These are phyloP conservation scores for Fusarium siculi DNA, from an alignment of 2,329 filamentous ascomycete genomes.

Conservation along the genomic window DNA sequence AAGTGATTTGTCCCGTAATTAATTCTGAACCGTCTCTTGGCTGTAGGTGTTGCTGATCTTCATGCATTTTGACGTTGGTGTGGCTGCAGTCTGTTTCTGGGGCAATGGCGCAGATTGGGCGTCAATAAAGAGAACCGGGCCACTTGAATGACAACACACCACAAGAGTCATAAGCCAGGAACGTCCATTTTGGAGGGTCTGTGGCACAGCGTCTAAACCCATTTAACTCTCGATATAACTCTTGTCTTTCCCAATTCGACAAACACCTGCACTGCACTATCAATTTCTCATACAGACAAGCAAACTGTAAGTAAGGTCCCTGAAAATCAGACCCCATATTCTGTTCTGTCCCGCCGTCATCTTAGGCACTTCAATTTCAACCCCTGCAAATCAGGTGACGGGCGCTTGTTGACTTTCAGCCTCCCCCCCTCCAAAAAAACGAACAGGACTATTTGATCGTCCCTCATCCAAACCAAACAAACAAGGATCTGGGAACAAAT, in stretches of 20 bases:
- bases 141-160: conserved; percentile 39
- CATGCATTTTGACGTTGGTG: conserved; percentile 15
- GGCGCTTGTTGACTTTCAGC: conserved; percentile 42
- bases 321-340: conserved; percentile 14
- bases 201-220: conserved; percentile 17
- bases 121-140: conserved; percentile 40
- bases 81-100: conserved; percentile 42
- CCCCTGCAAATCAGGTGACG: conserved; percentile 45
- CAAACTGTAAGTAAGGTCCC: background rate
- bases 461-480: conserved; percentile 35
- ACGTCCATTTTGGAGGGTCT: background rate
- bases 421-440: conserved; percentile 39
- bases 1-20: background rate
- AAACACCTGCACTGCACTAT: conserved; percentile 1
- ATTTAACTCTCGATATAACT: conserved; percentile 15
- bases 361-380: conserved; percentile 15
- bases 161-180: conserved; percentile 5
- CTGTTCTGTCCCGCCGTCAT: conserved; percentile 9
- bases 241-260: conserved; percentile 10
- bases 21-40: background rate
- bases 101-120: conserved; percentile 45
- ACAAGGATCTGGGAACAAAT: conserved; percentile 40
- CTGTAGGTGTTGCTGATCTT: conserved; percentile 20
- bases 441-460: conserved; percentile 21
- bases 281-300: background rate